phyloP scores from a whole-genome alignment of 495 filamentous ascomycete species.

The Cenococcum geophilum region DNA sequence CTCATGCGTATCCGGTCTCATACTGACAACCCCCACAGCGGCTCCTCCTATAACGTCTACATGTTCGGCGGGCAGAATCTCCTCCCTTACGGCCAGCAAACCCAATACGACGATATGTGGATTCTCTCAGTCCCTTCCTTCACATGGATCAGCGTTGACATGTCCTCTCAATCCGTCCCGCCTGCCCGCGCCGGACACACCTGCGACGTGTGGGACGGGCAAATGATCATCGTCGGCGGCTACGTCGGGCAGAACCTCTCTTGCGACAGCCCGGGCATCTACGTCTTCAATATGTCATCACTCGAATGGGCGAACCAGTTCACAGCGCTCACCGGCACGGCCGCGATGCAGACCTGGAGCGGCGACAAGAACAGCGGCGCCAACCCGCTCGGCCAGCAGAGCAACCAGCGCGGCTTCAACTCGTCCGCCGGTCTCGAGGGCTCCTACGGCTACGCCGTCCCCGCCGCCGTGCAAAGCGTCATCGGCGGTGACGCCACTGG shows the following conservation, averaged over 20 bases:
- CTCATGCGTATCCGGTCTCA: neutral
- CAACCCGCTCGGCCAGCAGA: slow-evolving; percentile 44
- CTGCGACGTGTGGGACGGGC: slow-evolving; percentile 61
- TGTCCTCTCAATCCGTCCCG: slow-evolving; percentile 47
- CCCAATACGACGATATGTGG: slow-evolving; percentile 68
- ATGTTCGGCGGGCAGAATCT: slow-evolving; percentile 72
- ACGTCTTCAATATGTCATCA: slow-evolving; percentile 58
- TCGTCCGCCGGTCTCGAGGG: slow-evolving; percentile 44
- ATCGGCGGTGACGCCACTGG: slow-evolving; percentile 58
- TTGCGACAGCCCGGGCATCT: slow-evolving; percentile 65
- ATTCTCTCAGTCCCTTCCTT: slow-evolving; percentile 69
- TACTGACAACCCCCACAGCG: slow-evolving; percentile 47
- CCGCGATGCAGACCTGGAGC: slow-evolving; percentile 10
- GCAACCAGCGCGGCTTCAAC: slow-evolving; percentile 39
- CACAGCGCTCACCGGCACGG: slow-evolving; percentile 41
- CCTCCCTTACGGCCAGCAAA: slow-evolving; percentile 52
- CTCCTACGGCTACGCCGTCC: slow-evolving; percentile 60
- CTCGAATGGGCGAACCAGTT: slow-evolving; percentile 58
- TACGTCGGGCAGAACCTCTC: slow-evolving; percentile 55
- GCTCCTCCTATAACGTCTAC: slow-evolving; percentile 66
- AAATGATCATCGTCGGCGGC: slow-evolving; percentile 67
- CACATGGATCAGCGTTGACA: slow-evolving; percentile 63
- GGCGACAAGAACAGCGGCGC: slow-evolving; percentile 13
- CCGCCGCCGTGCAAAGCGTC: slow-evolving; percentile 51
- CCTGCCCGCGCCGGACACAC: slow-evolving; percentile 62